These are phyloP conservation scores for Neonectria sp. DNA, from an alignment of 2,329 filamentous ascomycete genomes.

Conservation along the genomic window DNA sequence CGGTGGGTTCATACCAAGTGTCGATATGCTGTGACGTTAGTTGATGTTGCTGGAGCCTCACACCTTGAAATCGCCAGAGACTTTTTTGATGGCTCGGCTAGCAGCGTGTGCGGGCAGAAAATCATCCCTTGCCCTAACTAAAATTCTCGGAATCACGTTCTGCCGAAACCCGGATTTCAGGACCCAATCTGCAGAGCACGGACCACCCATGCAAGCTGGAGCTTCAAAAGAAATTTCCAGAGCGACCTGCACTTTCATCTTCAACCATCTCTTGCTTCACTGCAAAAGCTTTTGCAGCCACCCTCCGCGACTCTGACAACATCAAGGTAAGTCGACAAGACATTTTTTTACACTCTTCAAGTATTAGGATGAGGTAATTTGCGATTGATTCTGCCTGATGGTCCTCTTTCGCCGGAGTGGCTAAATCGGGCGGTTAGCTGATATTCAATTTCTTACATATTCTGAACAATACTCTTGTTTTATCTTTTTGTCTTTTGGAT, in stretches of 20 bases:
- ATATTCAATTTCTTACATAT: conserved; percentile 99
- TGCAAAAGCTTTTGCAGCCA: conserved; percentile 11
- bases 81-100: conserved; percentile 59
- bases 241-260: neutral
- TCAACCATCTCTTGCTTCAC: conserved; percentile 6
- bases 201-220: conserved; percentile 34
- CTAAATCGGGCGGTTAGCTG: conserved; percentile 83
- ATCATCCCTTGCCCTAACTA: conserved; percentile 60
- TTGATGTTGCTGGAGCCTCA: conserved; percentile 55
- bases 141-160: conserved; percentile 51
- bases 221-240: conserved; percentile 48
- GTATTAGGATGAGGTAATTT: conserved; percentile 94
- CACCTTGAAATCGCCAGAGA: conserved; percentile 57
- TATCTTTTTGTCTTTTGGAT: conserved; percentile 42
- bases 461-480: conserved; percentile 72
- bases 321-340: conserved; percentile 49
- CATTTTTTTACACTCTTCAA: conserved; percentile 24
- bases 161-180: conserved; percentile 36
- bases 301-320: conserved; percentile 9
- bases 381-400: conserved; percentile 93
- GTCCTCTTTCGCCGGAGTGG: conserved; percentile 90
- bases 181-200: conserved; percentile 33
- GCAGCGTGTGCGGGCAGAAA: conserved; percentile 59
- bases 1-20: conserved; percentile 56
- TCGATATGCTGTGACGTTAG: conserved; percentile 58